phyloP scores from a whole-genome alignment of 192 early-diverging fungal genomes.

The Coemansia sp. region DNA sequence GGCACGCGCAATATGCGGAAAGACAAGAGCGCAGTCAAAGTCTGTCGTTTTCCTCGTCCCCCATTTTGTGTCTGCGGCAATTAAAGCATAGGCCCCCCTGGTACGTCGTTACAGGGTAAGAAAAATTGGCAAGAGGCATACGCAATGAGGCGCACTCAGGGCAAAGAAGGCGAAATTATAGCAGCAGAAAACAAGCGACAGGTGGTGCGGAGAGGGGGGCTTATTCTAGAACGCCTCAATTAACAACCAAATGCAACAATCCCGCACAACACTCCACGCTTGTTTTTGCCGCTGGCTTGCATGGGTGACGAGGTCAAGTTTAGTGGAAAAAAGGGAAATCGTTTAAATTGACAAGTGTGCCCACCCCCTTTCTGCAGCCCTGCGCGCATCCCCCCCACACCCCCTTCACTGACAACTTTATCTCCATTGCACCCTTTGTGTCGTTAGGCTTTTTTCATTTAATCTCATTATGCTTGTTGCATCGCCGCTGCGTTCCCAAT shows the following conservation, averaged over 20 bases:
- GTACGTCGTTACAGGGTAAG: neutral
- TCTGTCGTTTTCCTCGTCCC: neutral
- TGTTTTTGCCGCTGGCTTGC: slow-evolving; percentile 2
- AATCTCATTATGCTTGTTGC: slow-evolving; percentile 34
- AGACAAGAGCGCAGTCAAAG: neutral
- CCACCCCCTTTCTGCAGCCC: neutral
- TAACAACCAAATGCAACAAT: neutral
- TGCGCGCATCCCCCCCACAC: neutral
- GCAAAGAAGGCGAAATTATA: neutral
- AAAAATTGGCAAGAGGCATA: neutral
- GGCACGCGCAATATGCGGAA: slow-evolving; percentile 5
- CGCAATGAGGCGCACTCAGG: slow-evolving; percentile 7
- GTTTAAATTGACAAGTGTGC: neutral
- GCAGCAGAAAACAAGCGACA: neutral
- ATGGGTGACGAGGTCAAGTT: slow-evolving; percentile 5
- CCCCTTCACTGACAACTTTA: neutral
- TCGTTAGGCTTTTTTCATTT: neutral
- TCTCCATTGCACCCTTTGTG: neutral
- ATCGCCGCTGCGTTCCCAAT: slow-evolving; percentile 39
- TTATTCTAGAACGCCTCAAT: slow-evolving; percentile 7
- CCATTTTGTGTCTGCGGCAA: neutral
- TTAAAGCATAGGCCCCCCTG: neutral
- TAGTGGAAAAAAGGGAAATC: neutral
- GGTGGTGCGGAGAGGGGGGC: slow-evolving; percentile 5
- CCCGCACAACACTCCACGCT: neutral